Conservation (phyloP, 768 basidiomycete genomes). For the Russula emetica region DNA sequence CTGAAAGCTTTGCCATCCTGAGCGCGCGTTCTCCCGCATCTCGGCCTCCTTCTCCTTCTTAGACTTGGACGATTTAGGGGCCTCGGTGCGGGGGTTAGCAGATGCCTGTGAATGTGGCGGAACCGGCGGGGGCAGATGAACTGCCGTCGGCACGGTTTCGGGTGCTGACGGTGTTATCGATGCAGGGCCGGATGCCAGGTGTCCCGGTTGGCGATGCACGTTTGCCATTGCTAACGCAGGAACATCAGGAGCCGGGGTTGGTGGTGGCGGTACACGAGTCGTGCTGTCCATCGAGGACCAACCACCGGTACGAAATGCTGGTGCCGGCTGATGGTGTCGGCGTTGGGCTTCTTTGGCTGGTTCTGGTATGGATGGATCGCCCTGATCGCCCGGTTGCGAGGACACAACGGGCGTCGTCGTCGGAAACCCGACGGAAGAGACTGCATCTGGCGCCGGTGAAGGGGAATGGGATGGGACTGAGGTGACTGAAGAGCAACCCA, state of each 20-base stretch:
- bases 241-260: not conserved
- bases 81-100: not conserved
- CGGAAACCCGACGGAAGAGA: not conserved
- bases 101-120: not conserved
- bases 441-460: conserved; percentile 9
- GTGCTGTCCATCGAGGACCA: conserved; percentile 63
- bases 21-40: conserved; percentile 24
- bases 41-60: conserved; percentile 23
- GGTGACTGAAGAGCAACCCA: conserved; percentile 33
- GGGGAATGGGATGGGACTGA: conserved; percentile 2
- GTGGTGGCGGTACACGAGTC: conserved; percentile 21
- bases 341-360: not conserved
- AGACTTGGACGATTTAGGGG: conserved; percentile 1
- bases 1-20: conserved; percentile 30
- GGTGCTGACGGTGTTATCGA: conserved; percentile 28
- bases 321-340: conserved; percentile 33
- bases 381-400: not conserved
- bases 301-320: conserved; percentile 57
- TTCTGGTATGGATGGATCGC: not conserved
- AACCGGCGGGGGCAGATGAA: conserved; percentile 19
- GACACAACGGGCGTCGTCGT: not conserved
- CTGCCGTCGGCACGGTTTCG: not conserved
- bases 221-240: not conserved
- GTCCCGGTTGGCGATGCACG: conserved; percentile 21
- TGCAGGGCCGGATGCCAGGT: conserved; percentile 10